phyloP scores from a whole-genome alignment of 2,329 filamentous ascomycete species.

The Podosphaera aphanis region DNA sequence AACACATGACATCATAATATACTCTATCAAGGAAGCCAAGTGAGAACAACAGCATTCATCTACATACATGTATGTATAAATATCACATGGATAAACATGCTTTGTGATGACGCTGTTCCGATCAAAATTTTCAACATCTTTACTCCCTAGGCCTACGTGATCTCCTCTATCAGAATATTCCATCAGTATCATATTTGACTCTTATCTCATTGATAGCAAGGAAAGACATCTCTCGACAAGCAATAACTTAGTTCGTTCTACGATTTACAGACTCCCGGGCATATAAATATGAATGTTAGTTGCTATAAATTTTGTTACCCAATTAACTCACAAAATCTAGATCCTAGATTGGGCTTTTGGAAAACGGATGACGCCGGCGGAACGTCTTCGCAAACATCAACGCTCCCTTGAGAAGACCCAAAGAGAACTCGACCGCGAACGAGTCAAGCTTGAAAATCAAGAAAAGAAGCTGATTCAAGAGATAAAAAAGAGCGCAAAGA shows the following conservation, averaged over 20 bases:
- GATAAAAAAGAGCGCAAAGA: slow-evolving; percentile 96
- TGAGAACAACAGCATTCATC: too few species aligned
- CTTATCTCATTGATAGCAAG: too few species aligned
- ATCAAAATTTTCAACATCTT: too few species aligned
- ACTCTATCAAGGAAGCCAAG: too few species aligned
- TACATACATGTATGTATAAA: too few species aligned
- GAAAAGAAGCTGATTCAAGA: slow-evolving; percentile 91
- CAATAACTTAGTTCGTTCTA: background rate
- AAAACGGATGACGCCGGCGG: slow-evolving; percentile 93
- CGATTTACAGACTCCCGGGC: too few species aligned
- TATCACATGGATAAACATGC: too few species aligned
- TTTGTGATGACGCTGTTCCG: too few species aligned
- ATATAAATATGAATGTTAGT: slow-evolving; percentile 1
- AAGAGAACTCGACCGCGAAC: slow-evolving; percentile 80
- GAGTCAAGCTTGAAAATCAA: slow-evolving; percentile 90
- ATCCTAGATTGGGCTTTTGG: slow-evolving; percentile 98
- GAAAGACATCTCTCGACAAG: background rate
- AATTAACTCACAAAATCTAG: slow-evolving; percentile 21
- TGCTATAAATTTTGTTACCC: background rate
- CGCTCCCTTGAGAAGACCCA: slow-evolving; percentile 93
- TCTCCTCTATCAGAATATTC: too few species aligned
- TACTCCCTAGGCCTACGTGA: too few species aligned
- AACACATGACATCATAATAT: too few species aligned
- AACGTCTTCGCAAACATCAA: slow-evolving; percentile 82
- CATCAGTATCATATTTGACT: too few species aligned